phyloP scores from a whole-genome alignment of 768 basidiomycete genomes.

The Cytidiella melzeri region DNA sequence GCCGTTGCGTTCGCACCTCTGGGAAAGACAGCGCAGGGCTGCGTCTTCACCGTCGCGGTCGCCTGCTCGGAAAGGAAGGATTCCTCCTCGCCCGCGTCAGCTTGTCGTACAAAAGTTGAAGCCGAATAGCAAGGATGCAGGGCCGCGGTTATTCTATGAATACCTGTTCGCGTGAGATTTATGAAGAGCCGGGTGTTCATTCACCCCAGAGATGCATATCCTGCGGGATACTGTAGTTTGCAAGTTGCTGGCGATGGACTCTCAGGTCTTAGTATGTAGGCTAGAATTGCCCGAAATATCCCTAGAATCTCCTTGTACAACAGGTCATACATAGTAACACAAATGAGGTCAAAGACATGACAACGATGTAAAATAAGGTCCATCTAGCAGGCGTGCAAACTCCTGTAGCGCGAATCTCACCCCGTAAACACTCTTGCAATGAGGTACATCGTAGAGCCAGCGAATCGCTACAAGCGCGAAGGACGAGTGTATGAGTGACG shows the following conservation, averaged over 20 bases:
- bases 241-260: too few relatives aligned
- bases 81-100: conserved; percentile 21
- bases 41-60: conserved; percentile 53
- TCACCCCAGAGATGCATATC: too few relatives aligned
- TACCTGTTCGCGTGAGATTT: conserved; percentile 20
- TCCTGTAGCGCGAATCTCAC: too few relatives aligned
- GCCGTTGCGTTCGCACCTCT: conserved; percentile 26
- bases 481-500: neutral
- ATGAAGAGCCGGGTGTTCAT: too few relatives aligned
- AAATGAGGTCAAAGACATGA: neutral
- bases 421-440: conserved; percentile 47
- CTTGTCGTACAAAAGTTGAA: conserved; percentile 18
- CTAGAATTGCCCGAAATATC: neutral
- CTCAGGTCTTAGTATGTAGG: too few relatives aligned
- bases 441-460: conserved; percentile 53
- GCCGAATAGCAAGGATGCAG: conserved; percentile 1
- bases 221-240: too few relatives aligned
- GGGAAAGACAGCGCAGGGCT: conserved; percentile 29
- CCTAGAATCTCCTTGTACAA: neutral
- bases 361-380: too few relatives aligned
- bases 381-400: too few relatives aligned
- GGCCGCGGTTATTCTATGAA: conserved; percentile 19
- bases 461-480: conserved; percentile 40
- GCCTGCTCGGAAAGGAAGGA: conserved; percentile 30
- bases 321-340: neutral